Percentiles rank a stretch among this genome's conserved stretches.
phyloP scores from a whole-genome alignment of 2,329 filamentous ascomycete genomes.

The Botrytis fabae region DNA sequence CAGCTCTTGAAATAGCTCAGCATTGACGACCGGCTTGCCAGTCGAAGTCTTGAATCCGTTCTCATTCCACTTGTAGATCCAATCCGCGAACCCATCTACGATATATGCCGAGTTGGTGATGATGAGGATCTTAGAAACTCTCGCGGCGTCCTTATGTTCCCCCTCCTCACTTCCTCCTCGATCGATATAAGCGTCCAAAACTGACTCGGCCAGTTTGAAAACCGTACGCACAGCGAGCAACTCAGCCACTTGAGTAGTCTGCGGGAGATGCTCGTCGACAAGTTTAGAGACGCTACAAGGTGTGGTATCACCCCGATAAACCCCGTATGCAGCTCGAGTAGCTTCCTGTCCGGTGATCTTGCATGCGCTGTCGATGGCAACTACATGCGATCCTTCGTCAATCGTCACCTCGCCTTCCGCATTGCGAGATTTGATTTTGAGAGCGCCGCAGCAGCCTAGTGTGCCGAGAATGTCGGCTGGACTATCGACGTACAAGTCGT shows the following conservation, averaged over 20 bases:
- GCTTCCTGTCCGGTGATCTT: not conserved
- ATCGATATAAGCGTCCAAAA: not conserved
- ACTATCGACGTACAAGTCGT: not conserved
- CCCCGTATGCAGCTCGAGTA: not conserved
- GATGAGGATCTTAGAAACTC: slow-evolving; percentile 26
- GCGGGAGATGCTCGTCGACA: not conserved
- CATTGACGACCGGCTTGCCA: slow-evolving; percentile 28
- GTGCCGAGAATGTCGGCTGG: not conserved
- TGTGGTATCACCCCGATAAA: not conserved
- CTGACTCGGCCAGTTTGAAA: not conserved
- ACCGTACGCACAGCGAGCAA: not conserved
- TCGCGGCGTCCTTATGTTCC: not conserved
- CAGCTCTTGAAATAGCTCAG: slow-evolving; percentile 18
- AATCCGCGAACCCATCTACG: slow-evolving; percentile 40
- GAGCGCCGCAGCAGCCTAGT: not conserved
- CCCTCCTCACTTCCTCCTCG: not conserved
- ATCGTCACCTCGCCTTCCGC: not conserved
- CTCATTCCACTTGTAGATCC: slow-evolving; percentile 40
- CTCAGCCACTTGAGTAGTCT: slow-evolving; percentile 3
- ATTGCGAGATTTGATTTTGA: not conserved
- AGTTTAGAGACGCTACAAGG: not conserved
- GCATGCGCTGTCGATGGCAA: not conserved
- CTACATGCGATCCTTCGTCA: not conserved
- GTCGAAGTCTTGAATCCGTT: slow-evolving; percentile 38
- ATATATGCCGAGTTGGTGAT: slow-evolving; percentile 43